phyloP scores from a whole-genome alignment of 768 basidiomycete genomes.

The Collybiopsis confluens region DNA sequence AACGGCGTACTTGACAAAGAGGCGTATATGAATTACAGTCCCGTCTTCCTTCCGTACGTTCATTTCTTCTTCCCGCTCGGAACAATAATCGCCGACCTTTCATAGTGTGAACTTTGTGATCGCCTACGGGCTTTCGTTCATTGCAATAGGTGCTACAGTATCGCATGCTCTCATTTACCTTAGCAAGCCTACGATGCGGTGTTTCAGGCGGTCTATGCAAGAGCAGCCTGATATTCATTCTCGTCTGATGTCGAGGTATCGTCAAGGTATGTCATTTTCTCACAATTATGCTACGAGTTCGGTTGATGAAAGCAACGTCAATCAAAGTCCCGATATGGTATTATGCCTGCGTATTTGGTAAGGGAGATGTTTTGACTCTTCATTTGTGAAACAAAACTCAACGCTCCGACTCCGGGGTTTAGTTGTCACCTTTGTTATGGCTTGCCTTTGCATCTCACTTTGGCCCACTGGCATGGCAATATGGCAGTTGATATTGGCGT shows the following conservation, averaged over 20 bases:
- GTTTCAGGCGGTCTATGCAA: slow-evolving; percentile 44
- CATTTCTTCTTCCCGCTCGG: background rate
- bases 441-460: slow-evolving; percentile 28
- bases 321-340: slow-evolving; percentile 47
- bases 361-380: too few species aligned
- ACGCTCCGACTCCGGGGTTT: background rate
- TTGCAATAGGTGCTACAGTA: slow-evolving; percentile 32
- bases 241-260: slow-evolving; percentile 54
- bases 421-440: slow-evolving; percentile 28
- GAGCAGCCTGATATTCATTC: slow-evolving; percentile 60
- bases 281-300: background rate
- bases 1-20: slow-evolving; percentile 35
- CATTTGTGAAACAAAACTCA: too few species aligned
- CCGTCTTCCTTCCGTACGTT: slow-evolving; percentile 6
- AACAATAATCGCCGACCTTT: too few species aligned
- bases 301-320: too few species aligned
- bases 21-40: slow-evolving; percentile 17
- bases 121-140: slow-evolving; percentile 29
- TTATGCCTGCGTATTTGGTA: slow-evolving; percentile 38
- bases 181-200: slow-evolving; percentile 51
- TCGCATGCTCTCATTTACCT: slow-evolving; percentile 47
- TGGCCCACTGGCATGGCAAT: slow-evolving; percentile 38
- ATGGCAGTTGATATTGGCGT: slow-evolving; percentile 29
- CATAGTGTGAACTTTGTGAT: slow-evolving; percentile 4
- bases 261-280: slow-evolving; percentile 32